Evolutionary conservation across 768 basidiomycete species (phyloP).

Genomic region (Cystobasidium tubakii): DNA sequence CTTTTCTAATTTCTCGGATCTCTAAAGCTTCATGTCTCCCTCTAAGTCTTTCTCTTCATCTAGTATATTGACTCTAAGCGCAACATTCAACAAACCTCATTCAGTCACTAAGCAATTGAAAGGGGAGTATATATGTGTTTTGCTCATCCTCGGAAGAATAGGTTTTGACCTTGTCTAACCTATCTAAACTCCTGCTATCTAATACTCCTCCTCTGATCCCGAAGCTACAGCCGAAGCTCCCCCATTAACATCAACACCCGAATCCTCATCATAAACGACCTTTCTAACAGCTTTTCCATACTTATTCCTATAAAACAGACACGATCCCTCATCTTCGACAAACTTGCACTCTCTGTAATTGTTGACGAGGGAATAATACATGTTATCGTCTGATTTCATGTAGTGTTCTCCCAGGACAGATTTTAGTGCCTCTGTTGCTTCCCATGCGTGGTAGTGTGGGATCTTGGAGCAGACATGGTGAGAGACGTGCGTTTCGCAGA

Average conservation of each 20-base stretch:
- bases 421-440: constrained; percentile 78
- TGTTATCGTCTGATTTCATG: constrained; percentile 49
- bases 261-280: constrained; percentile 63
- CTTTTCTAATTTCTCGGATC: no score
- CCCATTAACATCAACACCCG: constrained; percentile 55
- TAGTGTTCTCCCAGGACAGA: constrained; percentile 61
- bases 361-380: constrained; percentile 62
- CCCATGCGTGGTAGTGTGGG: constrained; percentile 80
- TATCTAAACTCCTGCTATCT: no score
- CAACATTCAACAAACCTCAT: no score
- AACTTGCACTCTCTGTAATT: constrained; percentile 60
- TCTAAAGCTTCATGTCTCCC: no score
- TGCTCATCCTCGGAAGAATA: no score
- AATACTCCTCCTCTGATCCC: constrained; percentile 1
- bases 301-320: constrained; percentile 86
- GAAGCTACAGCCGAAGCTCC: constrained; percentile 18
- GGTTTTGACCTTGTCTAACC: no score
- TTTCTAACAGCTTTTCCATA: constrained; percentile 68
- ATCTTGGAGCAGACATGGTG: constrained; percentile 94
- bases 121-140: no score
- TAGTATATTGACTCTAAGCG: no score
- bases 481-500: constrained; percentile 59
- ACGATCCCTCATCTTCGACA: constrained; percentile 86
- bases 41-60: no score
- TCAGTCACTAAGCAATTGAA: no score